Evolutionary conservation across 345 rosid species (phyloP).

Genomic region (Citrus unshiu): DNA sequence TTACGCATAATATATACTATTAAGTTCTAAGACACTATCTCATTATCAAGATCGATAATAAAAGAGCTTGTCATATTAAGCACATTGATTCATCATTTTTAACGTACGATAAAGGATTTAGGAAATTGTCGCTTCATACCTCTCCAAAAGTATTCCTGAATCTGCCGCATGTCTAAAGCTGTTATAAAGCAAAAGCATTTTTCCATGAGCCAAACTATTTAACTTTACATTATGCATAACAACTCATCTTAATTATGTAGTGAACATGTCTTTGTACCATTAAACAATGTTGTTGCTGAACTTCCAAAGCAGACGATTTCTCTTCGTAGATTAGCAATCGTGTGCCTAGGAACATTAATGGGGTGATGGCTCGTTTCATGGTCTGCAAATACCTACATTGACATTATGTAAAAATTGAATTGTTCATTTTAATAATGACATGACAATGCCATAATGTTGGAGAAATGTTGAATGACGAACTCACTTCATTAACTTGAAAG

Average conservation of each 20-base stretch:
- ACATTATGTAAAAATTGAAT: not conserved
- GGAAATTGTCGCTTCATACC: constrained; percentile 23
- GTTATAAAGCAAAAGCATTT: not conserved
- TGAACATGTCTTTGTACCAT: constrained; percentile 21
- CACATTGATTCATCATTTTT: not conserved
- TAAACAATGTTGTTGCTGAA: constrained; percentile 33
- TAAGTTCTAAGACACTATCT: not conserved
- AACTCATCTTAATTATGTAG: not conserved
- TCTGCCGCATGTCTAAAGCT: constrained; percentile 6
- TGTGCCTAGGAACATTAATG: constrained; percentile 27
- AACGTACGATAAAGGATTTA: not conserved
- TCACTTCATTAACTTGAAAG: constrained; percentile 74
- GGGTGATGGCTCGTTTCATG: constrained; percentile 47
- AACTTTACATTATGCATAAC: not conserved
- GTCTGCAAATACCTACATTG: constrained; percentile 66
- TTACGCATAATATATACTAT: too few relatives aligned
- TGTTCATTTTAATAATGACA: not conserved
- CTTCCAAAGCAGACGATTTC: constrained; percentile 47
- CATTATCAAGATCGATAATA: not conserved
- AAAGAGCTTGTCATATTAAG: not conserved
- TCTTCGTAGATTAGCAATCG: constrained; percentile 30
- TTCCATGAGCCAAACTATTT: not conserved
- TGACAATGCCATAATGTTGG: not conserved
- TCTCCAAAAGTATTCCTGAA: constrained; percentile 32
- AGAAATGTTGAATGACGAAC: not conserved